Evolutionary conservation across 208 protist species (phyloP).

Genomic region (Leishmania tropica): DNA sequence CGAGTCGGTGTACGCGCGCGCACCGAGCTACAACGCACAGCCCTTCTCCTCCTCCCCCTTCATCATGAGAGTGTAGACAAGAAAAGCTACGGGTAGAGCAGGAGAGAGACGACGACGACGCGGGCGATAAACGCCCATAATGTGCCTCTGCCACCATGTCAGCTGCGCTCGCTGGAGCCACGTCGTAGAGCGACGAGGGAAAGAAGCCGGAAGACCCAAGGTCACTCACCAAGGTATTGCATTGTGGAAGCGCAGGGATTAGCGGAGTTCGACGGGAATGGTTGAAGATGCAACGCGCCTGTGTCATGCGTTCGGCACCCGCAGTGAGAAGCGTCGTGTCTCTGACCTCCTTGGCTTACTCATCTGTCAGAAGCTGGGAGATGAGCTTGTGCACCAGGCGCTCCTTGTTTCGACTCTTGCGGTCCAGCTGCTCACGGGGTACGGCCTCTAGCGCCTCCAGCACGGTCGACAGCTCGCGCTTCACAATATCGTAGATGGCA

Average conservation of each 20-base stretch:
- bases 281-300: not conserved
- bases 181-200: not conserved
- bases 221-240: not conserved
- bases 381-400: conserved; percentile 77
- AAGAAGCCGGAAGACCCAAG: not conserved
- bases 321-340: not conserved
- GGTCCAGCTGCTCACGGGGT: conserved; percentile 59
- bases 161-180: not conserved
- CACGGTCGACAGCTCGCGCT: conserved; percentile 64
- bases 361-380: conserved; percentile 41
- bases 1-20: not conserved
- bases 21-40: not conserved
- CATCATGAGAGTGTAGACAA: not conserved
- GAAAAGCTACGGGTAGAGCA: not conserved
- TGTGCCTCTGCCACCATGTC: not conserved
- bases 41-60: not conserved
- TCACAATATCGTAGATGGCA: conserved; percentile 55
- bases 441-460: conserved; percentile 48
- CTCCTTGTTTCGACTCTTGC: conserved; percentile 72
- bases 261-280: not conserved
- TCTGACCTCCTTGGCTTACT: conserved; percentile 13
- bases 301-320: not conserved
- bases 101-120: not conserved
- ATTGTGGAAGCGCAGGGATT: not conserved
- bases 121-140: not conserved